Conservation (phyloP, 495 filamentous ascomycete species). For the Aspergillus carlsbadensis region DNA sequence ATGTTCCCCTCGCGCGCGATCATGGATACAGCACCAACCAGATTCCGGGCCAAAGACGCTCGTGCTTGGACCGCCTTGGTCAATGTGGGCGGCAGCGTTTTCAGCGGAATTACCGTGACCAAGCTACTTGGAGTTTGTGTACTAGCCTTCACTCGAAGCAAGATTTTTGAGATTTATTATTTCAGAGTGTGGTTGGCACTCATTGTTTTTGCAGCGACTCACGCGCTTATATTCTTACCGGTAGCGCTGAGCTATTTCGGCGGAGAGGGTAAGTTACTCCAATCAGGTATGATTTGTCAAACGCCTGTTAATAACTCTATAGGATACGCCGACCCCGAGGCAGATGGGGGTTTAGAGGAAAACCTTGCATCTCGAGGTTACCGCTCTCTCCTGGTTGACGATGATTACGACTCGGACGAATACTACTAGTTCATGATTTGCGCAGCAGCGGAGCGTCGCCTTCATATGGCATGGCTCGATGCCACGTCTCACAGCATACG, state of each 20-base stretch:
- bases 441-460: background rate
- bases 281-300: background rate
- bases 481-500: background rate
- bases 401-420: conserved; percentile 53
- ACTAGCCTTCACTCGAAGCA: conserved; percentile 89
- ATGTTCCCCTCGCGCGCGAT: conserved; percentile 81
- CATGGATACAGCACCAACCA: conserved; percentile 65
- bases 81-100: conserved; percentile 90
- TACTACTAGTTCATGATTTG: conserved; percentile 38
- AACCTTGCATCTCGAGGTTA: conserved; percentile 63
- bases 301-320: conserved; percentile 13
- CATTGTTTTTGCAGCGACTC: conserved; percentile 81
- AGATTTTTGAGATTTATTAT: conserved; percentile 99
- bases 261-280: conserved; percentile 63
- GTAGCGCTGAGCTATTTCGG: conserved; percentile 85
- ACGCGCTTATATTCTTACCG: conserved; percentile 89
- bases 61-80: conserved; percentile 88
- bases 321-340: conserved; percentile 83
- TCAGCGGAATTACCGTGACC: conserved; percentile 93
- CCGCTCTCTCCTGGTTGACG: conserved; percentile 48
- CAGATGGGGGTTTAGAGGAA: conserved; percentile 80
- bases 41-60: conserved; percentile 74
- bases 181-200: conserved; percentile 94
- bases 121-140: conserved; percentile 92
- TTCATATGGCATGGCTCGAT: background rate